Evolutionary conservation across 129 eudicot genomes (phyloP).

Genomic region (Escallonia rubra): DNA sequence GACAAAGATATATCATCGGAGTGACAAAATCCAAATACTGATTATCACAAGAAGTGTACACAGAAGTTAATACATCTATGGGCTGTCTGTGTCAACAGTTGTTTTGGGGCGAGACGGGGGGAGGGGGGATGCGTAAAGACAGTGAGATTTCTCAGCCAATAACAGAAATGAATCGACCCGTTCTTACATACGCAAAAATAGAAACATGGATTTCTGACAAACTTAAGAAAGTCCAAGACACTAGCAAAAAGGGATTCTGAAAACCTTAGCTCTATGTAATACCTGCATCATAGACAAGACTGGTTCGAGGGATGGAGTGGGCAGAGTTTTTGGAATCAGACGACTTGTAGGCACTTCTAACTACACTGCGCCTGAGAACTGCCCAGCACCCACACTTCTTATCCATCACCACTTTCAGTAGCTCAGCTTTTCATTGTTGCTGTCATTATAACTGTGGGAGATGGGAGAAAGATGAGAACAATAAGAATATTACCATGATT

Average conservation of each 20-base stretch:
- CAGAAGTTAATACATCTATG: no score
- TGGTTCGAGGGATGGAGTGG: slow-evolving; percentile 60
- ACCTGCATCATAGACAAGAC: slow-evolving; percentile 99
- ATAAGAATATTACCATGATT: neutral
- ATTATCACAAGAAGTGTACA: no score
- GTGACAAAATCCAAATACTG: no score
- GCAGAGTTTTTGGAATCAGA: slow-evolving; percentile 58
- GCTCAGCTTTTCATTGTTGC: slow-evolving; percentile 7
- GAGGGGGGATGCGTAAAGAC: no score
- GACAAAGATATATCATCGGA: no score
- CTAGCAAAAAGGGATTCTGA: neutral
- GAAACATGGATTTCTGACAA: no score
- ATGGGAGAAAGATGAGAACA: neutral
- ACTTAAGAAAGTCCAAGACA: neutral
- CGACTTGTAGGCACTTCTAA: slow-evolving; percentile 45
- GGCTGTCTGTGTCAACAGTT: no score
- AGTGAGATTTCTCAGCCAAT: no score
- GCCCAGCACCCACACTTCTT: slow-evolving; percentile 93
- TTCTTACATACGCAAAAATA: no score
- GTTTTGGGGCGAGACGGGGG: no score
- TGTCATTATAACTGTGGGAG: neutral
- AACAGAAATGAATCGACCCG: no score
- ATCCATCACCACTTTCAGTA: slow-evolving; percentile 36
- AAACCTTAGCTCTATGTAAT: neutral
- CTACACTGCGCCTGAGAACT: slow-evolving; percentile 52